Conservation (phyloP, 139 green algal genomes). For the Tetraselmis striata region DNA sequence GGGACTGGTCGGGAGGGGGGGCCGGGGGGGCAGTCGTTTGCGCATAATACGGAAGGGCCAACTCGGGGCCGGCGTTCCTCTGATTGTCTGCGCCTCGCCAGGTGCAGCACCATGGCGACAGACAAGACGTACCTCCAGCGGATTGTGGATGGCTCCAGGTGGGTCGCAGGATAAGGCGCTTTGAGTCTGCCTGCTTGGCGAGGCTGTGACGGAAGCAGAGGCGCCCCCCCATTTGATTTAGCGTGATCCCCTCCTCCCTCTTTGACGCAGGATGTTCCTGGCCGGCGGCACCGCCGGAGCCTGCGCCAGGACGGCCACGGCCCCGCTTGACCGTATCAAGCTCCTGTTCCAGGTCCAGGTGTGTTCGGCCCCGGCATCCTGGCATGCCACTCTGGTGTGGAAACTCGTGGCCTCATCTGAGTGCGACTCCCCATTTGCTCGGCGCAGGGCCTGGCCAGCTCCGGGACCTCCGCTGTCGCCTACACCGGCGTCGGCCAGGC, state of each 20-base stretch:
- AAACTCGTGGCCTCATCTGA: not conserved
- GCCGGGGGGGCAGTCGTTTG: no score
- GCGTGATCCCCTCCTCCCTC: no score
- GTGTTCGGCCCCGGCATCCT: not conserved
- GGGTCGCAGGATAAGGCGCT: no score
- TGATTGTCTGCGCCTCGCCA: no score
- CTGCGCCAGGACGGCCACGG: constrained; percentile 56
- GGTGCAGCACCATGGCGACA: not conserved
- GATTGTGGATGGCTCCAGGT: not conserved
- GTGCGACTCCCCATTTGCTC: not conserved
- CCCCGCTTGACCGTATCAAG: constrained; percentile 87
- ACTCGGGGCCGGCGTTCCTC: no score
- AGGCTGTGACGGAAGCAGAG: no score
- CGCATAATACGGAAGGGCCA: no score
- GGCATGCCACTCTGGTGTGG: not conserved
- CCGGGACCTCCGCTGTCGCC: constrained; percentile 29
- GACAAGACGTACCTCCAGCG: not conserved
- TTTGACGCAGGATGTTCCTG: constrained; percentile 49
- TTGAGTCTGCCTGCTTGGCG: no score
- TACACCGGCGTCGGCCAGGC: constrained; percentile 86
- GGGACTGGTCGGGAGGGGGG: no score
- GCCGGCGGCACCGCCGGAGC: constrained; percentile 65
- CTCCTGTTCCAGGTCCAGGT: constrained; percentile 90
- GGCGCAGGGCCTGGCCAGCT: constrained; percentile 25
- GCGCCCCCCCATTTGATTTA: no score